Evolutionary conservation across 164 flowering plant genomes (phyloP), one percentile per base, ranked within the genome.

Genomic region (Aristolochia contorta): DNA sequence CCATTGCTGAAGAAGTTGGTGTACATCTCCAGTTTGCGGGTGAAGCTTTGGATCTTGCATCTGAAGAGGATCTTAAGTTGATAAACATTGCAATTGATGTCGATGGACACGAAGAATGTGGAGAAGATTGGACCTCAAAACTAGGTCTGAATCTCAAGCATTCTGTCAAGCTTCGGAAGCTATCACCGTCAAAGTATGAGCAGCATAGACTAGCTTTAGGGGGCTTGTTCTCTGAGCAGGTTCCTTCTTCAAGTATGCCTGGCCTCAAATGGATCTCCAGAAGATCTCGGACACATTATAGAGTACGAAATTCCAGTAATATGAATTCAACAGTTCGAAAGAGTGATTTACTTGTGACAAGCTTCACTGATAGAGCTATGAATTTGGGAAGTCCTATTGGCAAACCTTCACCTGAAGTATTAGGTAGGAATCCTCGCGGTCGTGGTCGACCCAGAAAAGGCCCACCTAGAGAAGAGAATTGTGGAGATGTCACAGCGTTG

Each of bases 51-150:
- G 80, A 73, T 54, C 47, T 21, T 65, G 97, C 99, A 68, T 78
- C 95, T 15, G 67, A 59, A 67, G 82, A 77, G 74, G 95, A 94
- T 63, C 72, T 94, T 56, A 71, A 77, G 47, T 69, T 94, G 79
- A 85, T 94, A 37, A 77, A 91, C 75, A 72, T 78, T 66, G 87
- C 99, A 56, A 76, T 86, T 51, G 96, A 82, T 56, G 82, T 71
- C 65, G 88, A 79, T 66, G 84, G 77, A 46, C 72, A 64, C 47
- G 74, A 71, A 60, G 77, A 74, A 65, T 69, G 74, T 67, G 67
- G 62, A 16, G 87, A 86, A 77, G 96, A 88, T 69, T 94, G 99
- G 99, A 91, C 96, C 61, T 78, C 93, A 23, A 74, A 66, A 67
- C 66, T 94, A 60, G 87, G 83, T 59, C 62, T 94, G 57, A 94